Evolutionary conservation across 495 filamentous ascomycete species (phyloP).

Genomic region (Aspergillus homomorphus): DNA sequence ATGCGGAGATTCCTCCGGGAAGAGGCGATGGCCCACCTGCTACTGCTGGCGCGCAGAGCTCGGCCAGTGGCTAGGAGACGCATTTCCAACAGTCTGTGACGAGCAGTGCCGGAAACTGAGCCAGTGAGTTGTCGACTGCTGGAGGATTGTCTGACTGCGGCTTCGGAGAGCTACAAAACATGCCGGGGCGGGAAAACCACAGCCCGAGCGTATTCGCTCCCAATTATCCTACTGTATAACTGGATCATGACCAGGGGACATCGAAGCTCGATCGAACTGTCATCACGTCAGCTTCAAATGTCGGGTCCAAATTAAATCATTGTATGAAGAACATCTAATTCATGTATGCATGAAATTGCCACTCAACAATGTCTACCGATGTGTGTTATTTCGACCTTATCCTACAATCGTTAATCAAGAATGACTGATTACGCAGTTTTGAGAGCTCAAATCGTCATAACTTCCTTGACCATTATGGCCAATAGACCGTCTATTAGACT

Average conservation of each 20-base stretch:
- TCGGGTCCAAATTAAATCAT: too few relatives aligned
- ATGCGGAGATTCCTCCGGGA: constrained; percentile 27
- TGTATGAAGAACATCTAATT: not conserved
- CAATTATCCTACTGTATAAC: too few relatives aligned
- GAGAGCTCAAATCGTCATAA: constrained; percentile 1
- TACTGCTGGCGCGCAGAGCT: constrained; percentile 40
- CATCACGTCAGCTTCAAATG: too few relatives aligned
- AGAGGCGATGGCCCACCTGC: constrained; percentile 37
- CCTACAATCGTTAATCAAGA: not conserved
- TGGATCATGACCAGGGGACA: too few relatives aligned
- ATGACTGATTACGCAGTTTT: not conserved
- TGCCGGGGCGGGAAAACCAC: constrained; percentile 5
- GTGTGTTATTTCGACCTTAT: not conserved
- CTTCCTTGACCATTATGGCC: not conserved
- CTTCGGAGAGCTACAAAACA: not conserved
- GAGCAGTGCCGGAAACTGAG: not conserved
- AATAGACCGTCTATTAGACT: constrained; percentile 10
- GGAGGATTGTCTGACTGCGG: not conserved
- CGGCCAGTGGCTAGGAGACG: constrained; percentile 45
- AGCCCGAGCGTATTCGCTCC: not conserved
- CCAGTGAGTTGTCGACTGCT: not conserved
- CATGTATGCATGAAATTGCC: not conserved
- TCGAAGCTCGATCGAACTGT: not conserved
- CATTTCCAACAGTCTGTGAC: constrained; percentile 28
- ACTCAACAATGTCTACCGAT: too few relatives aligned